Evolutionary conservation across 257 asterid species (phyloP).

Genomic region (Primulina huaijiensis): DNA sequence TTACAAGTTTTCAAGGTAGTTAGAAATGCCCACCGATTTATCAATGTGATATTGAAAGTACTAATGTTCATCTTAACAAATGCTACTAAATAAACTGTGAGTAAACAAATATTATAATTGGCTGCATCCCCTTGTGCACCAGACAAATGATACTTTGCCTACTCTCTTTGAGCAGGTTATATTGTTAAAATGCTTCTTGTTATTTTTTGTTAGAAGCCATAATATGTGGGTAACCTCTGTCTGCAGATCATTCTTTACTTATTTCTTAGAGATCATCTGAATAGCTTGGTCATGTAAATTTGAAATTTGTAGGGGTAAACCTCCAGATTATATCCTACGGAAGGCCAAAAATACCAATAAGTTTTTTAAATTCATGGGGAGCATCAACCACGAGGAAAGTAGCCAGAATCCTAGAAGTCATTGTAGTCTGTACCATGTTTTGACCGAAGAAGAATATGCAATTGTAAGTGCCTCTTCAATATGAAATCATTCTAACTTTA

Average conservation of each 20-base stretch:
- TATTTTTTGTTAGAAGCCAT: not conserved
- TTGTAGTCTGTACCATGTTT: slow-evolving; percentile 64
- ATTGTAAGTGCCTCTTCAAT: slow-evolving; percentile 61
- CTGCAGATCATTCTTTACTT: slow-evolving; percentile 24
- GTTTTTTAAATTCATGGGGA: slow-evolving; percentile 85
- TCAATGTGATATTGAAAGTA: not conserved
- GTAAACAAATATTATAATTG: not conserved
- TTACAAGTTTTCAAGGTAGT: not conserved
- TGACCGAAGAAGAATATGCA: slow-evolving; percentile 90
- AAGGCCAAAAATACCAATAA: slow-evolving; percentile 85
- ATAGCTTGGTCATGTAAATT: slow-evolving; percentile 30
- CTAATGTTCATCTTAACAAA: not conserved
- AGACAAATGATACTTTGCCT: not conserved
- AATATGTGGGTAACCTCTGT: slow-evolving; percentile 19
- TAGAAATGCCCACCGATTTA: not conserved
- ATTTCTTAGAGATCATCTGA: slow-evolving; percentile 33
- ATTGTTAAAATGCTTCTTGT: not conserved
- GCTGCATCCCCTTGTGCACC: not conserved
- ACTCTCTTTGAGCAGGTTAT: not conserved
- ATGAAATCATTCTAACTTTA: slow-evolving; percentile 16
- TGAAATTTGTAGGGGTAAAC: slow-evolving; percentile 66
- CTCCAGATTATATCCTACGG: slow-evolving; percentile 84
- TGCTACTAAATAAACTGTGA: not conserved
- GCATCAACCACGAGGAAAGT: slow-evolving; percentile 61
- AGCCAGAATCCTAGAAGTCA: slow-evolving; percentile 48